Evolutionary conservation across 2,329 filamentous ascomycete genomes (phyloP).

Genomic region (Alternaria tenuissima): DNA sequence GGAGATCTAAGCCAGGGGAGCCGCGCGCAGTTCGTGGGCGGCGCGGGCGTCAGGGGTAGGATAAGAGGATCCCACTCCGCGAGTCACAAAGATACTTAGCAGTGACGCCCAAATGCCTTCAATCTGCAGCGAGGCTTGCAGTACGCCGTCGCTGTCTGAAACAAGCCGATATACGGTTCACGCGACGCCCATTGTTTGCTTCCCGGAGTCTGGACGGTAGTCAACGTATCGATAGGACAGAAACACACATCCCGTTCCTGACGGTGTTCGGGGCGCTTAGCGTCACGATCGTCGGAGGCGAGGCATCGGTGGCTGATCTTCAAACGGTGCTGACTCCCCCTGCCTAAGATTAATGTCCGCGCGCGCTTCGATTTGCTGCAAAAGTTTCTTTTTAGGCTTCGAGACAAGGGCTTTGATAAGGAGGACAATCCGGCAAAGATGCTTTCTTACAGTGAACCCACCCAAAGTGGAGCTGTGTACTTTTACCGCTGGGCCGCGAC

Average conservation of each 20-base stretch:
- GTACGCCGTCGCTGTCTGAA: constrained; percentile 7
- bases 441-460: background rate
- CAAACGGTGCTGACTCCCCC: constrained; percentile 40
- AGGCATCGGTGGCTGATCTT: constrained; percentile 44
- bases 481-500: constrained; percentile 1
- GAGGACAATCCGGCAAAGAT: background rate
- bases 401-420: constrained; percentile 1
- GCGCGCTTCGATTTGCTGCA: constrained; percentile 11
- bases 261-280: constrained; percentile 30
- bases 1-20: constrained; percentile 28
- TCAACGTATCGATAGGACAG: constrained; percentile 28
- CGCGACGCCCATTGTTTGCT: constrained; percentile 16
- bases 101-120: constrained; percentile 3
- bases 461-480: constrained; percentile 4
- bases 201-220: constrained; percentile 3
- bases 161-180: constrained; percentile 10
- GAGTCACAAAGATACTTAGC: constrained; percentile 1
- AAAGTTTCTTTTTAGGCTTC: constrained; percentile 7
- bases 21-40: constrained; percentile 27
- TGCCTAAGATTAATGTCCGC: constrained; percentile 35
- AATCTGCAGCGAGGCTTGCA: background rate
- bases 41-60: constrained; percentile 28
- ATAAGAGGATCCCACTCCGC: constrained; percentile 19
- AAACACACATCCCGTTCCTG: constrained; percentile 23
- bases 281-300: constrained; percentile 28